These are phyloP conservation scores for Bisporella sp. DNA, from an alignment of 2,329 filamentous ascomycete genomes.

Conservation along the genomic window DNA sequence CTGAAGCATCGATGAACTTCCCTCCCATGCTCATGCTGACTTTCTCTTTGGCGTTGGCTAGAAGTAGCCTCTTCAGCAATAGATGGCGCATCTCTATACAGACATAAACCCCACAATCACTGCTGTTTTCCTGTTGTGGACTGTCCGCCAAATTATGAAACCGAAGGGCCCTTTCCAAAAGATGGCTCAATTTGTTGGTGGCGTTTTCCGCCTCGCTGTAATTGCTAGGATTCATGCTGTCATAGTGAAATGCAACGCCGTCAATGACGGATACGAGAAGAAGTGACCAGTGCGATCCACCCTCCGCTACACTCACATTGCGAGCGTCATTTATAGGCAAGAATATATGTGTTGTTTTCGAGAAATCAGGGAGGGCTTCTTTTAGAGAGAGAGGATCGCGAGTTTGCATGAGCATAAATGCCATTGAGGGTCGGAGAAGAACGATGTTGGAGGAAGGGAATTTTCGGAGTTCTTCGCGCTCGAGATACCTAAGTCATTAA, in stretches of 20 bases:
- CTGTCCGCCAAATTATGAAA: conserved; percentile 80
- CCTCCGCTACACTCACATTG: conserved; percentile 72
- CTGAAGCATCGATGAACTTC: conserved; percentile 72
- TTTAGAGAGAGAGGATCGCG: conserved; percentile 47
- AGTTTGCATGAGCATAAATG: conserved; percentile 80
- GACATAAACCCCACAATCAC: conserved; percentile 93
- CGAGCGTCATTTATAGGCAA: conserved; percentile 88
- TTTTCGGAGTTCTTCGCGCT: conserved; percentile 75
- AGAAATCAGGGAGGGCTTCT: conserved; percentile 74
- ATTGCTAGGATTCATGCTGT: conserved; percentile 75
- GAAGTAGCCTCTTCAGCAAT: conserved; percentile 75
- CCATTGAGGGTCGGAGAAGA: conserved; percentile 87
- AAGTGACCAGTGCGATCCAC: conserved; percentile 90
- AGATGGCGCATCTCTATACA: conserved; percentile 92
- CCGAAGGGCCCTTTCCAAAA: conserved; percentile 60
- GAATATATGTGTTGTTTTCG: conserved; percentile 81
- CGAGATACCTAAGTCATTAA: conserved; percentile 56
- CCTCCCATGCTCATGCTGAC: conserved; percentile 91
- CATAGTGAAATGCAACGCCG: conserved; percentile 92
- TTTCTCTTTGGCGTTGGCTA: conserved; percentile 74
- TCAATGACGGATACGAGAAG: conserved; percentile 85
- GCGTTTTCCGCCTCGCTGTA: conserved; percentile 64
- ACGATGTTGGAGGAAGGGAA: conserved; percentile 82
- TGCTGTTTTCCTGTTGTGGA: conserved; percentile 86
- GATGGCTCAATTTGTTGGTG: conserved; percentile 58